Evolutionary conservation across 2,329 filamentous ascomycete genomes (phyloP).

Genomic region (Didymella glomerata): DNA sequence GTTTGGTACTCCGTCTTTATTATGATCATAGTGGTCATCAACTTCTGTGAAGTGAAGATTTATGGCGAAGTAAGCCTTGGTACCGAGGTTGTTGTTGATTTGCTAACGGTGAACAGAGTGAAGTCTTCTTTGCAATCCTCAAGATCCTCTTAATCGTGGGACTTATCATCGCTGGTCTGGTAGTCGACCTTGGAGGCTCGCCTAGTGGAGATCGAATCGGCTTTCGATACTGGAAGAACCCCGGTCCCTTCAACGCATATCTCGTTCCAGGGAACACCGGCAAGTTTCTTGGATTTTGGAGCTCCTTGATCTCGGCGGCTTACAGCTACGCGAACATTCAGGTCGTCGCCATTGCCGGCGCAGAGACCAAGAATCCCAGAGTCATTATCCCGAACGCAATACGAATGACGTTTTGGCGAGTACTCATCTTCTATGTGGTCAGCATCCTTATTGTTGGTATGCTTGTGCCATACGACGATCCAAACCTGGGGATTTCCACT

Average conservation of each 20-base stretch:
- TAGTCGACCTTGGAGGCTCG: slow-evolving; percentile 15
- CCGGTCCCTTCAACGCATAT: slow-evolving; percentile 57
- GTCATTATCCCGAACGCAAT: slow-evolving; percentile 88
- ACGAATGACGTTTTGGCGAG: slow-evolving; percentile 97
- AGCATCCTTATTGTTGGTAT: slow-evolving; percentile 53
- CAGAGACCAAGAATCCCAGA: slow-evolving; percentile 79
- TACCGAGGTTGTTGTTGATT: too few relatives aligned
- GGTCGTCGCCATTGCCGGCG: slow-evolving; percentile 78
- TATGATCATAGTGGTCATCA: background rate
- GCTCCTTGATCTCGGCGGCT: slow-evolving; percentile 77
- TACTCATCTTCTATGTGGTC: slow-evolving; percentile 63
- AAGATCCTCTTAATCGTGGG: background rate
- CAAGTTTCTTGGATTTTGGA: slow-evolving; percentile 75
- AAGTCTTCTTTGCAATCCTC: background rate
- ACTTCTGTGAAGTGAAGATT: background rate
- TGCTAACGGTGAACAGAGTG: background rate
- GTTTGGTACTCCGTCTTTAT: background rate
- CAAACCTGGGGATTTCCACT: slow-evolving; percentile 25
- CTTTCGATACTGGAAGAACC: slow-evolving; percentile 71
- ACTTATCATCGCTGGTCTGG: background rate
- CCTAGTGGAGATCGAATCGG: slow-evolving; percentile 48
- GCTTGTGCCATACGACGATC: slow-evolving; percentile 47
- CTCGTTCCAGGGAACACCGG: slow-evolving; percentile 63
- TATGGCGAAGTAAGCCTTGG: background rate
- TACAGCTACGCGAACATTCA: slow-evolving; percentile 81